Base-by-base conservation (phyloP, 176 grass and related monocot genomes). In the Aegilops tauschii region DNA sequence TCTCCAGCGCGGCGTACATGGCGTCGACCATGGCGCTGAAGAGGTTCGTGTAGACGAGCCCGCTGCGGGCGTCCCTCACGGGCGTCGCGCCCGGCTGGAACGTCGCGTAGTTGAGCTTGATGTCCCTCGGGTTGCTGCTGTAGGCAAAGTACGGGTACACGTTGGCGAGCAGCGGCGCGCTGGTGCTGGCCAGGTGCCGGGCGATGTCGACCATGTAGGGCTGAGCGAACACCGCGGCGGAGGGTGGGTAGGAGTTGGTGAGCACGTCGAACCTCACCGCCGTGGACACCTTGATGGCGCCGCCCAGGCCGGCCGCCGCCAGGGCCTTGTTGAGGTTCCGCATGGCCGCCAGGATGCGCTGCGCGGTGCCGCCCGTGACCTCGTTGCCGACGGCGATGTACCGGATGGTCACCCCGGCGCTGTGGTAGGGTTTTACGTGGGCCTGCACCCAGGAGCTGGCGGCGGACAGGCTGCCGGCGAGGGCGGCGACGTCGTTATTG, bases 331-430 rank as follows among this genome's bases (percentile, higher is more conserved):
- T 74, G 12, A 74, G 71, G 40, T 74, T 74, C 12, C 12, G 40
- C 71, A 74, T 47, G 23, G 71, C 71, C 0, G 40, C 3, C 0
- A 16, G 23, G 13, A 74, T 29, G 71, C 6, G 8, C 32, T 87
- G 70, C 3, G 84, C 35, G 1, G 66, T 47, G 12, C 76, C 78
- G 23, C 87, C 94, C 2, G 87, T 86, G 14, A 93, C 69, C 88
- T 96, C 87, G 79, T 93, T 93, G 21, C 91, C 91, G 45, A 93
- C 81, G 64, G 37, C 76, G 42, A 96, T 56, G 86, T 97, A 97
- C 4, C 81, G 74, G 84, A 95, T 92, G 16, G 82, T 83, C 23
- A 93, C 91, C 6, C 20, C 20, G 0, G 91, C 77, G 52, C 5
- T 56, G 62, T 29, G 25, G 78, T 88, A 85, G 14, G 90, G 83